phyloP scores from a whole-genome alignment of 495 filamentous ascomycete species.

The Neurospora tetrasperma region DNA sequence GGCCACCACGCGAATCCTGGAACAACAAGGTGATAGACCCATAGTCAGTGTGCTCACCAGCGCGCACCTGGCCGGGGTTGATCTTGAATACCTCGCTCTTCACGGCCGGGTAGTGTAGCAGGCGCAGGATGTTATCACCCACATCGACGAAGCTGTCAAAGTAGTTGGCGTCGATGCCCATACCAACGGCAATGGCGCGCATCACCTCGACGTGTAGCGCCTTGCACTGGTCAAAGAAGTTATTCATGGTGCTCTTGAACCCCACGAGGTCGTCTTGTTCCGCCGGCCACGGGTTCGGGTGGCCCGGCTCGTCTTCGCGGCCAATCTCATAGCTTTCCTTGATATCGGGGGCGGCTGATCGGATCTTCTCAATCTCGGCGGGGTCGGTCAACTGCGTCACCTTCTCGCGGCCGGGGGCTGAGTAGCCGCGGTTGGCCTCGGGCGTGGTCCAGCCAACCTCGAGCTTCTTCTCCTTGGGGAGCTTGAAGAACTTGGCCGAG shows the following conservation, averaged over 20 bases:
- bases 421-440: constrained; percentile 70
- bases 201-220: constrained; percentile 68
- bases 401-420: constrained; percentile 67
- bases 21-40: constrained; percentile 83
- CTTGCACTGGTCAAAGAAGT: constrained; percentile 66
- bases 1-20: constrained; percentile 70
- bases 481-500: constrained; percentile 68
- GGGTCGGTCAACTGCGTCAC: constrained; percentile 48
- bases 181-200: constrained; percentile 76
- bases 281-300: constrained; percentile 75
- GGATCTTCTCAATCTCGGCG: constrained; percentile 47
- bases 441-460: constrained; percentile 59
- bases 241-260: constrained; percentile 63
- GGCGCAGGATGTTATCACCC: constrained; percentile 79
- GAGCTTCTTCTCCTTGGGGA: constrained; percentile 61
- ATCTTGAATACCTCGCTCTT: constrained; percentile 54
- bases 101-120: constrained; percentile 80
- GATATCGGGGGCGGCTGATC: constrained; percentile 56
- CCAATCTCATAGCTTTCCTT: constrained; percentile 85
- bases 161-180: constrained; percentile 61
- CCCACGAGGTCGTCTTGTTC: constrained; percentile 47
- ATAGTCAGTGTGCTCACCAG: constrained; percentile 84
- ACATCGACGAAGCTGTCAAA: constrained; percentile 66
- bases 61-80: constrained; percentile 66
- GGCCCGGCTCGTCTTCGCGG: constrained; percentile 52